Percentiles rank a stretch among this genome's conserved stretches.
Evolutionary conservation across 345 rosid species (phyloP).

Genomic region (Dimocarpus longan): DNA sequence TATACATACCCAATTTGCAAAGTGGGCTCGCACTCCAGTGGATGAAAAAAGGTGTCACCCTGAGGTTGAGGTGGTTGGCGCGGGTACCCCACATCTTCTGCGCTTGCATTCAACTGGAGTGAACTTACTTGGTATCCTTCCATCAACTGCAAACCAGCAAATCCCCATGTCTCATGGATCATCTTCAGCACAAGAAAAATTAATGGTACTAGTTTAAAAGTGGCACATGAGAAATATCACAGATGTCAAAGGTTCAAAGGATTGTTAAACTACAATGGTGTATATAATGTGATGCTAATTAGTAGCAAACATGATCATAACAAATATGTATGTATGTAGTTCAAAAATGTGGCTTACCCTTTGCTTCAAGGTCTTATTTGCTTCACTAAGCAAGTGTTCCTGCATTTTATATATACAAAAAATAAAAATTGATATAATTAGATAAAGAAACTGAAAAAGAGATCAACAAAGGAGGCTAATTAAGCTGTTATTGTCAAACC

Average conservation of each 20-base stretch:
- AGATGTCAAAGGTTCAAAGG: background rate
- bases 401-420: conserved; percentile 28
- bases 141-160: conserved; percentile 53
- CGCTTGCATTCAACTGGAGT: conserved; percentile 63
- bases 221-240: background rate
- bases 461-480: background rate
- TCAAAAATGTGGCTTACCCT: conserved; percentile 54
- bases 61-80: conserved; percentile 56
- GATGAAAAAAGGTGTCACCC: conserved; percentile 72
- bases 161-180: conserved; percentile 5
- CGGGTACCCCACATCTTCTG: conserved; percentile 68
- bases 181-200: background rate
- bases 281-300: too few relatives aligned
- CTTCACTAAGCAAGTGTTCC: conserved; percentile 78
- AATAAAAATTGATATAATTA: background rate
- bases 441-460: background rate
- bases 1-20: conserved; percentile 78
- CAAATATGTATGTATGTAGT: background rate
- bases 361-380: conserved; percentile 76
- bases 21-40: conserved; percentile 84
- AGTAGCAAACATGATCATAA: background rate
- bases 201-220: background rate
- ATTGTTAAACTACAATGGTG: background rate
- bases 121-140: conserved; percentile 83
- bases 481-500: conserved; percentile 38